Conservation (phyloP, 345 rosid species). For the Aquilaria yunnanensis region DNA sequence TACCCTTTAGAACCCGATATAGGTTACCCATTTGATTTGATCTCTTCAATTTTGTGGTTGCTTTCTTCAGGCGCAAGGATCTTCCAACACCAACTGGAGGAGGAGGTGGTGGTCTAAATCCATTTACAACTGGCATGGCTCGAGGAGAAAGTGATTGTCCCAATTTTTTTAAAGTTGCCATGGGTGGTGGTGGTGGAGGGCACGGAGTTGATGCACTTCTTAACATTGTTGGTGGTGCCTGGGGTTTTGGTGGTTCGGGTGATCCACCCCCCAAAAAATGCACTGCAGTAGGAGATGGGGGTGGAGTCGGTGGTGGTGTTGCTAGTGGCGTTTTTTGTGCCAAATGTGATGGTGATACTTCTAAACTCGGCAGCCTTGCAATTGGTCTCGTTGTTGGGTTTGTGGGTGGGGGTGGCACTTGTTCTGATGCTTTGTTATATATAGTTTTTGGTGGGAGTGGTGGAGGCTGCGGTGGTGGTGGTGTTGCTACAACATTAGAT, state of each 20-base stretch:
- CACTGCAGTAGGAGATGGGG: conserved; percentile 11
- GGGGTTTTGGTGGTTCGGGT: conserved; percentile 16
- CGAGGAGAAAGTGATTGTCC: conserved; percentile 27
- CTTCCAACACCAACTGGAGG: conserved; percentile 50
- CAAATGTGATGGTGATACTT: conserved; percentile 10
- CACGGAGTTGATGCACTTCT: conserved; percentile 25
- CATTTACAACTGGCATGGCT: conserved; percentile 34
- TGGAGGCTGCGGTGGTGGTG: conserved; percentile 22
- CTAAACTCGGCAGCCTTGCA: conserved; percentile 23
- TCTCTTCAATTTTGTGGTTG: conserved; percentile 66
- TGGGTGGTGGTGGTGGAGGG: conserved; percentile 29
- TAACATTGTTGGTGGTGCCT: conserved; percentile 8
- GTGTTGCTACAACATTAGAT: conserved; percentile 9
- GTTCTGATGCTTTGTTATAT: conserved; percentile 5
- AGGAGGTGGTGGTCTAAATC: conserved; percentile 58
- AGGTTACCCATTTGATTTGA: conserved; percentile 68
- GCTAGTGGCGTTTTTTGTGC: conserved; percentile 7
- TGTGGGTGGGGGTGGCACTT: conserved; percentile 10
- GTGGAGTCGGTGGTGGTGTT: conserved; percentile 19
- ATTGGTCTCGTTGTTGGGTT: neutral
- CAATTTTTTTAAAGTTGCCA: conserved; percentile 17
- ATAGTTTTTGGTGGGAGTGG: conserved; percentile 9
- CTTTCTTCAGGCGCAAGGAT: conserved; percentile 53
- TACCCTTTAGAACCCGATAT: conserved; percentile 63
- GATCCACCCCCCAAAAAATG: neutral